Evolutionary conservation across 2,329 filamentous ascomycete species (phyloP), one percentile per base, ranked within the genome.

Genomic region (Diaporthe ampelina): DNA sequence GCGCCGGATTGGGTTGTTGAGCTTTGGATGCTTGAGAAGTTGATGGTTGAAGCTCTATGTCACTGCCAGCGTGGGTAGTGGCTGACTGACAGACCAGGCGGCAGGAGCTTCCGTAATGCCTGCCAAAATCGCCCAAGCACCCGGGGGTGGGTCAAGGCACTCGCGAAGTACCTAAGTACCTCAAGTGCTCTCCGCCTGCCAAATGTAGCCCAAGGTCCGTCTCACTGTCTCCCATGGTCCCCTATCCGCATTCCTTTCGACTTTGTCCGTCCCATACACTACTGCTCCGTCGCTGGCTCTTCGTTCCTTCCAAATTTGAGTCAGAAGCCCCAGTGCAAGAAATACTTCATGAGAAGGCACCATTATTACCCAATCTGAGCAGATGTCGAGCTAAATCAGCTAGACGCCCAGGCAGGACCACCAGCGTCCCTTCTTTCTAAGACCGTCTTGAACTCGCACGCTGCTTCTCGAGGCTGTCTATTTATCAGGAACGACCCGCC

Each of bases 81-180:
- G 29, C 50, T 40, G 61, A 43, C 50, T 40, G 61, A 43, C 45
- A 59, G 43, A 58, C 52, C 54, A 76, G 74, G 74, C 72, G 61
- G 68, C 68, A 74, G 74, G 74, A 74, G 72, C 72, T 72, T 59
- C 68, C 72, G 74, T 72, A 74, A 74, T 74, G 74, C 74, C 40
- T 32, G 32, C 35, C 26, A 45, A 29, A 32, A 29, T 35, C 43
- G 56, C 35, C 52, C 5, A 43, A 19, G 61, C 56, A 32, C 65
- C 40, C 24, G 54, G 50, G 72, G 52, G 40, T 35, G 32, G 71
- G 26, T 52, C 45, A 19, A 68, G 69, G 63, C 63, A 5, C 48
- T 24, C 19, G 9, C 15, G 4, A 68, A 26, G 45, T 52, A 67
- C 63, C 45, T 11, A 52, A 3, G 54, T 70, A 61, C 45, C 72